These are phyloP conservation scores for Metroxylon sagu DNA, from an alignment of 176 grass and related monocot species.

Conservation along the genomic window DNA sequence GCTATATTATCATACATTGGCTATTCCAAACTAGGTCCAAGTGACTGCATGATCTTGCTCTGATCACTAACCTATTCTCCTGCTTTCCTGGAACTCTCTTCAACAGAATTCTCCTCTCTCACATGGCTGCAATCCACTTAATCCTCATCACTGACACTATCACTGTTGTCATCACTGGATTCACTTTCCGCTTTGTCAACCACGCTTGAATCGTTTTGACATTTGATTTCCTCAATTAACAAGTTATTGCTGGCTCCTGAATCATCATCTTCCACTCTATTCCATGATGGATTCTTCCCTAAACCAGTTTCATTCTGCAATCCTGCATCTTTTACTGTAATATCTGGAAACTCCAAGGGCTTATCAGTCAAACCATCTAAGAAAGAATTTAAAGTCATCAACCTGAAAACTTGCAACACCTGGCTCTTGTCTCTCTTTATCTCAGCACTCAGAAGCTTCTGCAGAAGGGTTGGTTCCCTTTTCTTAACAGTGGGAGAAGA, in stretches of 20 bases:
- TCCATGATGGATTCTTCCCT: constrained; percentile 2
- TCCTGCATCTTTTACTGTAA: constrained; percentile 50
- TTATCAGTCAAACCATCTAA: constrained; percentile 49
- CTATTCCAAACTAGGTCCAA: no score
- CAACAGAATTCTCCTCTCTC: not conserved
- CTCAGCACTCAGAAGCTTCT: constrained; percentile 72
- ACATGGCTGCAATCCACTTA: not conserved
- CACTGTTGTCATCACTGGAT: not conserved
- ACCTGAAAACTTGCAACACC: constrained; percentile 62
- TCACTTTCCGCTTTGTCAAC: constrained; percentile 15
- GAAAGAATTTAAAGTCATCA: constrained; percentile 79
- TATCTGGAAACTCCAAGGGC: constrained; percentile 45
- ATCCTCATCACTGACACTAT: not conserved
- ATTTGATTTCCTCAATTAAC: constrained; percentile 17
- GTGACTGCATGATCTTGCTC: no score
- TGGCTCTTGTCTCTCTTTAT: constrained; percentile 74
- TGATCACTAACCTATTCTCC: no score
- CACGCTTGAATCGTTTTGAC: not conserved
- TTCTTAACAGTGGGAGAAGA: constrained; percentile 15
- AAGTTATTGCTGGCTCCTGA: constrained; percentile 1
- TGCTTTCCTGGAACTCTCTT: no score
- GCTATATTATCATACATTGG: no score
- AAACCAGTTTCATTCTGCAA: constrained; percentile 14
- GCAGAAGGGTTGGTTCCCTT: constrained; percentile 63
- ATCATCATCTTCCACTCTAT: constrained; percentile 20